Evolutionary conservation across 345 rosid species (phyloP).

Genomic region (Brassica nigra): DNA sequence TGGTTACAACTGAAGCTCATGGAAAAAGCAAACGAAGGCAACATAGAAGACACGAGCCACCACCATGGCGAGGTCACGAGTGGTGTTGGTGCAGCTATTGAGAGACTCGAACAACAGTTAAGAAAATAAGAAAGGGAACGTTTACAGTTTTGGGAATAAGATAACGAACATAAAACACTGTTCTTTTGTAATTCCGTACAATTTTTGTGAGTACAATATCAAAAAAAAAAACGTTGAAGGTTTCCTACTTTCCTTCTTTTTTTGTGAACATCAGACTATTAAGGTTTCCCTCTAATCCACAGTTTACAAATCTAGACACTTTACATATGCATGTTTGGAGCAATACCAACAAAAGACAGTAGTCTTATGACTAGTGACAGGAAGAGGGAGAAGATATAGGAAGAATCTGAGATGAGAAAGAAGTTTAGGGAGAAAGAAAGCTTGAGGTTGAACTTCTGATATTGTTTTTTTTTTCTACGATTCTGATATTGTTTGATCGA

Average conservation of each 20-base stretch:
- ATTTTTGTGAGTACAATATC: background rate
- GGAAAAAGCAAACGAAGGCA: conserved; percentile 80
- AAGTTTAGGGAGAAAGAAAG: too few species aligned
- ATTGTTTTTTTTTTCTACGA: too few species aligned
- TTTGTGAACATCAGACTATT: too few species aligned
- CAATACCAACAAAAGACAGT: too few species aligned
- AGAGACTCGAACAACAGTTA: conserved; percentile 70
- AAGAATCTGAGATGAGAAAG: too few species aligned
- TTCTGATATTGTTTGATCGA: too few species aligned
- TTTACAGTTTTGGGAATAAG: conserved; percentile 28
- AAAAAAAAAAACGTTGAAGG: background rate
- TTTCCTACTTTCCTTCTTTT: background rate
- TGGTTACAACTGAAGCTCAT: conserved; percentile 87
- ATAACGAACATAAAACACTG: conserved; percentile 7
- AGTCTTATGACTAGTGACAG: too few species aligned
- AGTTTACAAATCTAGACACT: too few species aligned
- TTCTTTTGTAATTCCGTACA: conserved; percentile 13
- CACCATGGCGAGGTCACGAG: conserved; percentile 49
- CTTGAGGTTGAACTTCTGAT: too few species aligned
- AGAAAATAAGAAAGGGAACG: conserved; percentile 42
- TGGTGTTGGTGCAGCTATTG: conserved; percentile 81
- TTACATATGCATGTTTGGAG: too few species aligned
- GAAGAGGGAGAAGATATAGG: too few species aligned
- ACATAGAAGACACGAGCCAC: conserved; percentile 17
- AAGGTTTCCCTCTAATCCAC: too few species aligned